Percentiles rank a stretch among this genome's conserved stretches.
phyloP scores from a whole-genome alignment of 768 basidiomycete species.

The Lactifluus subvellereus region DNA sequence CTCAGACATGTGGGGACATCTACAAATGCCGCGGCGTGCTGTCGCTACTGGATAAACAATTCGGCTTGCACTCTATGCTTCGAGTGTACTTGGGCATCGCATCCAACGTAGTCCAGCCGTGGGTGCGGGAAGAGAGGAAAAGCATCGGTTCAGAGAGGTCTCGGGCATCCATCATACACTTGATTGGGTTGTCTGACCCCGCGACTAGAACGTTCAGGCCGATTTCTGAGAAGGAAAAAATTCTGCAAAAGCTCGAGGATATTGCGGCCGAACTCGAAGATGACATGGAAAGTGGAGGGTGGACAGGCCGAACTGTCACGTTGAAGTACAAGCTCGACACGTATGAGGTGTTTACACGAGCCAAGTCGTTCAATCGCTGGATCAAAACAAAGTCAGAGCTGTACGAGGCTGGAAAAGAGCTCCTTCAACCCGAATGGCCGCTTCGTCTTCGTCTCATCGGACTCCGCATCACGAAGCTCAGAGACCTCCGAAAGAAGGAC shows the following conservation, averaged over 20 bases:
- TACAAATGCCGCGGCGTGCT: conserved; percentile 66
- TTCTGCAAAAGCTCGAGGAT: conserved; percentile 72
- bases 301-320: conserved; percentile 84
- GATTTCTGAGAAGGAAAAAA: conserved; percentile 54
- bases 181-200: not conserved
- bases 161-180: not conserved
- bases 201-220: conserved; percentile 66
- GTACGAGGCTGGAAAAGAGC: conserved; percentile 73
- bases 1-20: conserved; percentile 86
- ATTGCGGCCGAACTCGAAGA: conserved; percentile 75
- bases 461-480: conserved; percentile 80
- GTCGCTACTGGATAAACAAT: conserved; percentile 81
- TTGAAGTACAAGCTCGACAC: conserved; percentile 92
- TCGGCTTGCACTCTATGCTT: conserved; percentile 71
- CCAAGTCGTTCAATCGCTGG: conserved; percentile 72
- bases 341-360: conserved; percentile 82
- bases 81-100: conserved; percentile 81
- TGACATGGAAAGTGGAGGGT: conserved; percentile 74
- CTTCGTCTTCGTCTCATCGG: conserved; percentile 81
- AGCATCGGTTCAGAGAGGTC: conserved; percentile 90
- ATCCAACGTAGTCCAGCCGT: conserved; percentile 73
- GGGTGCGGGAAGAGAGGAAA: conserved; percentile 76
- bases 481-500: conserved; percentile 58
- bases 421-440: conserved; percentile 76
- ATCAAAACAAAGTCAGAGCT: conserved; percentile 72